Evolutionary conservation across 192 early-diverging fungal species (phyloP).

Genomic region (Backusella macrospora): DNA sequence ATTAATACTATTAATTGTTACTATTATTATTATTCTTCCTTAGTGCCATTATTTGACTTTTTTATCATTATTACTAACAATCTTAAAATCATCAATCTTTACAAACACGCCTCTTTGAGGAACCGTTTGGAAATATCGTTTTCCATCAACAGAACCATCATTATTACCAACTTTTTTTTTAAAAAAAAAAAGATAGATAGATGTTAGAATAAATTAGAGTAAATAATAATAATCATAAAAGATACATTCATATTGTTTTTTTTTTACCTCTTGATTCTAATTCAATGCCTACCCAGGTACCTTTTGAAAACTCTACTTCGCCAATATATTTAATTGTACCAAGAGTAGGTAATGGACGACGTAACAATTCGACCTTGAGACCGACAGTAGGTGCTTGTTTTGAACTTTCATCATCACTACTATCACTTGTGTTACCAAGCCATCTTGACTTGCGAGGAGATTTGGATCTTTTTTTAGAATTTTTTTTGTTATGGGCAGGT

Average conservation of each 20-base stretch:
- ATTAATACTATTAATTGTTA: neutral
- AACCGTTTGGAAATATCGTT: slow-evolving; percentile 34
- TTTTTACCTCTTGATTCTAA: slow-evolving; percentile 38
- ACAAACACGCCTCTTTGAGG: slow-evolving; percentile 37
- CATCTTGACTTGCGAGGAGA: slow-evolving; percentile 31
- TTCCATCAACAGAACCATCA: slow-evolving; percentile 34
- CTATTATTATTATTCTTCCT: neutral
- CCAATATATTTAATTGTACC: slow-evolving; percentile 38
- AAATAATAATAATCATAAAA: too few species aligned
- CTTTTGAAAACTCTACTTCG: slow-evolving; percentile 26
- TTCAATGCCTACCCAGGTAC: slow-evolving; percentile 41
- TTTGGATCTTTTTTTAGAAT: neutral
- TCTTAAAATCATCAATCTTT: slow-evolving; percentile 28
- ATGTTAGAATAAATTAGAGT: slow-evolving; percentile 1
- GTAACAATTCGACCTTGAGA: slow-evolving; percentile 32
- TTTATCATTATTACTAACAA: slow-evolving; percentile 8
- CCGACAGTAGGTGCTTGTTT: slow-evolving; percentile 19
- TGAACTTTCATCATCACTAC: slow-evolving; percentile 27
- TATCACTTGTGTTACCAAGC: slow-evolving; percentile 32
- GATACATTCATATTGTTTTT: too few species aligned
- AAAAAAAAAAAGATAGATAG: neutral
- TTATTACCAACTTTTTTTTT: slow-evolving; percentile 29
- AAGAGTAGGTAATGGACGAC: slow-evolving; percentile 37
- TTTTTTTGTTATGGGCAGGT: neutral
- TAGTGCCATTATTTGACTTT: neutral